Base-by-base conservation (phyloP, 768 basidiomycete species). In the Leccinum longicurvipes region DNA sequence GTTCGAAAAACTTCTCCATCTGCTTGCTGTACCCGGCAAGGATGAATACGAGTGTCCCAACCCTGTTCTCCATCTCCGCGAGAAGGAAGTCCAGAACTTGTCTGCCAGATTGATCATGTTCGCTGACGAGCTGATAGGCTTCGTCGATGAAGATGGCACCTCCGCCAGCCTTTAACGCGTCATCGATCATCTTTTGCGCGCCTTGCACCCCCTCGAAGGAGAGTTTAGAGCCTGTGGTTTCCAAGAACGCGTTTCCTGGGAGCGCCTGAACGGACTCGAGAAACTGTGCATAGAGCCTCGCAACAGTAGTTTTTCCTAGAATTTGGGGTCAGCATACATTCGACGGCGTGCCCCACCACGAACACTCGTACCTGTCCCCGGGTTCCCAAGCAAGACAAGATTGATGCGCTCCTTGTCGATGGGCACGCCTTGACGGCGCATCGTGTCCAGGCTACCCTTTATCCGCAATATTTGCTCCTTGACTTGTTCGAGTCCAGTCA, bases 1-100 rank as follows among this genome's bases (percentile, higher is more conserved):
- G 86, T 56, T 87, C 84, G 57, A 89, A 89, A 70, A 89, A 89
- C 50, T 77, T 83, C 58, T 89, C 87, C 87, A 89, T 89, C 66
- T 89, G 75, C 54, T 80, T 84, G 67, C 72, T 79, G 64, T 89
- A 89, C 4, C 87, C 87, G 0, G 87, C 87, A 9, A 89, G 73
- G 58, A 89, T 83, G 69, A 89, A 89, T 4, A 87, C 83, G 15
- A 87, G 62, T 10, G 73, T 81, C 8, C 85, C 87, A 4, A 83
- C 75, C 27, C 77, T 76, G 67, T 89, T 87, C 61, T 89, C 86
- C 84, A 89, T 89, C 65, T 89, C 86, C 0, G 85, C 84, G 4
- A 89, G 76, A 1, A 89, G 78, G 62, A 82, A 89, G 56, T 89
- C 86, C 17, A 89, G 74, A 4, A 89, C 85, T 57, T 82, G 80